Evolutionary conservation across 208 protist genomes (phyloP).

Genomic region (Leptomonas seymouri): DNA sequence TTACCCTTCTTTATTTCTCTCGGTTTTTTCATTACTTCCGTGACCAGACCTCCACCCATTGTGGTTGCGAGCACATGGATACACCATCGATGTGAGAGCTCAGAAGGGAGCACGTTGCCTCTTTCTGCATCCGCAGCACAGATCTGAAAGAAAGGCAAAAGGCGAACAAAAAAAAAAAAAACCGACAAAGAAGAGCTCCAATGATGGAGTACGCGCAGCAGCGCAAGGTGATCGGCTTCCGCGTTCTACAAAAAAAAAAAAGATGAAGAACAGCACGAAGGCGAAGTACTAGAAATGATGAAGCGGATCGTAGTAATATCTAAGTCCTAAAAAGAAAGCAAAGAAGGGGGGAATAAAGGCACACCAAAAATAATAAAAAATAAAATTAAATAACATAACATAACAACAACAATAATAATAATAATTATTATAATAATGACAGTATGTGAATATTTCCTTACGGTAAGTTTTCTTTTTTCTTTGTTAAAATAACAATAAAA

Average conservation of each 20-base stretch:
- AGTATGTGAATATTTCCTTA: too few relatives aligned
- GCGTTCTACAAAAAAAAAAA: not conserved
- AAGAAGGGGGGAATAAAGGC: conserved; percentile 14
- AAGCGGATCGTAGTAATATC: too few relatives aligned
- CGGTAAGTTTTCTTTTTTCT: not conserved
- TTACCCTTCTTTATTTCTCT: too few relatives aligned
- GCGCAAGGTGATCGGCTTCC: too few relatives aligned
- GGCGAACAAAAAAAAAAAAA: conserved; percentile 1
- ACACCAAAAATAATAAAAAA: conserved; percentile 10
- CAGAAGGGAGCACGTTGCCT: not conserved
- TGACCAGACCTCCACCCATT: too few relatives aligned
- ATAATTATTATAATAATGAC: not conserved
- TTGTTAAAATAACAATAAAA: too few relatives aligned
- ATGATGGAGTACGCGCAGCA: too few relatives aligned
- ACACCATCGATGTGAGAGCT: not conserved
- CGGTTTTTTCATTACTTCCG: too few relatives aligned
- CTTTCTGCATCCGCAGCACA: not conserved
- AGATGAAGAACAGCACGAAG: too few relatives aligned
- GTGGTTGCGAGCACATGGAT: not conserved
- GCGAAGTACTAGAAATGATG: too few relatives aligned
- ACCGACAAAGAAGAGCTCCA: too few relatives aligned
- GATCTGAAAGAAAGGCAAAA: conserved; percentile 4
- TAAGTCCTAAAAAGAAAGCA: too few relatives aligned
- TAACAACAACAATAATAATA: not conserved
- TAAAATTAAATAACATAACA: conserved; percentile 1